phyloP scores from a whole-genome alignment of 1,139 yeast species.

The Candida frijolesensis region DNA sequence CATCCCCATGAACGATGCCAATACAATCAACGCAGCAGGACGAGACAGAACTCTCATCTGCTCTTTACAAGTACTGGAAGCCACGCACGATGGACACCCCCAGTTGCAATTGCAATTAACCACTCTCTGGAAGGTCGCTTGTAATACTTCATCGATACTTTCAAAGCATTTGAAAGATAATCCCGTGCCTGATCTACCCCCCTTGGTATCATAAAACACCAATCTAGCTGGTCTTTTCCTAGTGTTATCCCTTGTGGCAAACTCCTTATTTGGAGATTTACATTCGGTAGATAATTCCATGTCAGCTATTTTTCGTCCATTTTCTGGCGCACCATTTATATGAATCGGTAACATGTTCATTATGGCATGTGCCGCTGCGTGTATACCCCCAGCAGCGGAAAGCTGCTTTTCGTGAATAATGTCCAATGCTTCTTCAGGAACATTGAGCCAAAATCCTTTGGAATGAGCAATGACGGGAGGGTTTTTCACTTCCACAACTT shows the following conservation, averaged over 20 bases:
- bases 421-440: slow-evolving; percentile 66
- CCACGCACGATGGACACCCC: slow-evolving; percentile 91
- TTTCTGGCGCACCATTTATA: slow-evolving; percentile 39
- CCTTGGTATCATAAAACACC: slow-evolving; percentile 79
- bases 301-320: slow-evolving; percentile 25
- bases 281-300: slow-evolving; percentile 90
- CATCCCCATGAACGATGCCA: slow-evolving; percentile 53
- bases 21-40: slow-evolving; percentile 77
- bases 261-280: slow-evolving; percentile 95
- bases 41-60: slow-evolving; percentile 81
- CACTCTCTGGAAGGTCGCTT: slow-evolving; percentile 60
- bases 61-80: slow-evolving; percentile 79
- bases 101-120: slow-evolving; percentile 72
- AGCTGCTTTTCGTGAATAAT: slow-evolving; percentile 57
- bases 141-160: slow-evolving; percentile 64
- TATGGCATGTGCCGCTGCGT: slow-evolving; percentile 91
- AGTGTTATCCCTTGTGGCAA: slow-evolving; percentile 67
- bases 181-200: slow-evolving; percentile 80
- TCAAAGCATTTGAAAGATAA: slow-evolving; percentile 78
- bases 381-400: slow-evolving; percentile 88
- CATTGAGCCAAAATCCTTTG: slow-evolving; percentile 90
- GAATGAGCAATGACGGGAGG: slow-evolving; percentile 74
- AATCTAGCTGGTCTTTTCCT: slow-evolving; percentile 85
- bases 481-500: slow-evolving; percentile 88
- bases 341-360: slow-evolving; percentile 73